Percentiles rank a stretch among this genome's conserved stretches.
phyloP scores from a whole-genome alignment of 805 yeast species.

The Dipodascus albidus region DNA sequence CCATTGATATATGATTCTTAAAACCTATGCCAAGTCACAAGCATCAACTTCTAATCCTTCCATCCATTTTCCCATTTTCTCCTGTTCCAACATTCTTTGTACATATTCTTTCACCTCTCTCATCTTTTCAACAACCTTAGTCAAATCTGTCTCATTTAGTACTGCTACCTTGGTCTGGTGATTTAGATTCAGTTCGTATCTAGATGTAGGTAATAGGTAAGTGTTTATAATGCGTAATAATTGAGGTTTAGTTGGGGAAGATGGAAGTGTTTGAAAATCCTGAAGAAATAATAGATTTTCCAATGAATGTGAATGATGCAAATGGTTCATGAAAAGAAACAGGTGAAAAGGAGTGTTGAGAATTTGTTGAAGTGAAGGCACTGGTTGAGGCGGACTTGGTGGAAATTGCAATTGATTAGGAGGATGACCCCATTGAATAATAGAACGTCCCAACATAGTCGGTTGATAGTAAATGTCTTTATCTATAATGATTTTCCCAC shows the following conservation, averaged over 20 bases:
- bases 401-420: conserved; percentile 3
- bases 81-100: conserved; percentile 5
- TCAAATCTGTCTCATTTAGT: conserved; percentile 54
- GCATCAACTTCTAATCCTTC: not conserved
- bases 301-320: conserved; percentile 48
- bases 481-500: not conserved
- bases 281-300: conserved; percentile 64
- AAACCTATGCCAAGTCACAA: not conserved
- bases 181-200: conserved; percentile 24
- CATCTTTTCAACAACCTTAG: conserved; percentile 2
- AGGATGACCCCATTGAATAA: not conserved
- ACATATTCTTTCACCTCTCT: conserved; percentile 1
- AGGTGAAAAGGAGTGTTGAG: conserved; percentile 63
- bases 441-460: not conserved
- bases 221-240: not conserved
- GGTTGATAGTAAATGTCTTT: not conserved
- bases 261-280: conserved; percentile 31
- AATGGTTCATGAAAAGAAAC: conserved; percentile 47
- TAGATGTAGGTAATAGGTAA: not conserved
- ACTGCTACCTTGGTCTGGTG: conserved; percentile 34
- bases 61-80: not conserved
- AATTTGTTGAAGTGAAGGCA: conserved; percentile 14
- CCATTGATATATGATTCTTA: not conserved
- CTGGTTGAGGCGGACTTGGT: conserved; percentile 3
- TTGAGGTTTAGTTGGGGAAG: not conserved